Conservation (phyloP, 2,329 filamentous ascomycete genomes). For the Cytospora chrysosperma region DNA sequence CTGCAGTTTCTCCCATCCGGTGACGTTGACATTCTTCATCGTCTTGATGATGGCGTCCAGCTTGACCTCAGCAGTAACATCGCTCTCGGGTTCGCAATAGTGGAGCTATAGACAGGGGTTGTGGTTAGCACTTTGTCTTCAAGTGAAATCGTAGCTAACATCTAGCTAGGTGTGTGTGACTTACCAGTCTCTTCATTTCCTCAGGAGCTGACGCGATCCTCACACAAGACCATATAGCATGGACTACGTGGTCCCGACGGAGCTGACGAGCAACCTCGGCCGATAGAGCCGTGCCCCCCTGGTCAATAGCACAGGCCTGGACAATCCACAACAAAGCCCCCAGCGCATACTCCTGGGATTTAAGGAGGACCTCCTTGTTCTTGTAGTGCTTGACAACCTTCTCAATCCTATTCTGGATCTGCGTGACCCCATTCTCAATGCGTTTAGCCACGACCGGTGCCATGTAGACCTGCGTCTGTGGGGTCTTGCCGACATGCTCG, state of each 20-base stretch:
- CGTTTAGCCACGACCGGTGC: neutral
- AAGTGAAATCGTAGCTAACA: neutral
- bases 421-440: neutral
- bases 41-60: neutral
- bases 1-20: neutral
- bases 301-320: neutral
- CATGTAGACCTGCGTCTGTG: neutral
- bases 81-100: neutral
- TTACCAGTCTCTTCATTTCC: neutral
- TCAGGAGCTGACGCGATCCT: neutral
- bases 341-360: neutral
- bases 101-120: neutral
- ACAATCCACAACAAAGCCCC: neutral
- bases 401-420: neutral
- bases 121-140: neutral
- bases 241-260: neutral
- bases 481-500: neutral
- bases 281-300: neutral
- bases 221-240: neutral
- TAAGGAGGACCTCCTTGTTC: neutral
- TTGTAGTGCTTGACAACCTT: no score
- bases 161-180: neutral
- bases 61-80: neutral
- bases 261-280: neutral
- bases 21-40: neutral